A percentile compares a stretch with the other conserved stretches of the same genome.
Evolutionary conservation across 208 protist genomes (phyloP).

Genomic region (Phytomonas sp.): DNA sequence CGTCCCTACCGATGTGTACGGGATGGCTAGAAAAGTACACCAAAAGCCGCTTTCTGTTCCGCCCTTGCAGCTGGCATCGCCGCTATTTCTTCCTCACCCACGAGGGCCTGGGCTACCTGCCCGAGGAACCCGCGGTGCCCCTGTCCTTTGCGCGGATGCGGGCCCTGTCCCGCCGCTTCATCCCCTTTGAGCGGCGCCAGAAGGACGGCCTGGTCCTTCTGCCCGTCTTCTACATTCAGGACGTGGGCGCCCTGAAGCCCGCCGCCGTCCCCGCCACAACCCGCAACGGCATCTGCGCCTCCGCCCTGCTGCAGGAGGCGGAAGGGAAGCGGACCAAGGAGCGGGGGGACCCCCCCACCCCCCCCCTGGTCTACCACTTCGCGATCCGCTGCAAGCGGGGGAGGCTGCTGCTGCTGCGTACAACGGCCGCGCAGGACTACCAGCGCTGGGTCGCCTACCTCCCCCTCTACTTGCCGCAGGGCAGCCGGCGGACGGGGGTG

Average conservation of each 20-base stretch:
- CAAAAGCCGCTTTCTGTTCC: constrained; percentile 33
- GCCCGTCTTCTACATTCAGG: constrained; percentile 46
- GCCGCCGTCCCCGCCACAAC: constrained; percentile 23
- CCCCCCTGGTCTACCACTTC: constrained; percentile 36
- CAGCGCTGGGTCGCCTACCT: constrained; percentile 32
- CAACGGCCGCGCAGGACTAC: constrained; percentile 23
- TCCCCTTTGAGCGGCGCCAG: constrained; percentile 24
- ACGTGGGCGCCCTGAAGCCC: constrained; percentile 32
- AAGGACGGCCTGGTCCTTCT: constrained; percentile 18
- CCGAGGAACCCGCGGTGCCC: too few species aligned
- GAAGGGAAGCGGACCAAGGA: background rate
- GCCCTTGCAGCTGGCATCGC: constrained; percentile 30
- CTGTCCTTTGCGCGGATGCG: constrained; percentile 4
- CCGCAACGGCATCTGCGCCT: constrained; percentile 24
- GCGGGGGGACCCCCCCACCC: constrained; percentile 10
- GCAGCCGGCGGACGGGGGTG: constrained; percentile 27
- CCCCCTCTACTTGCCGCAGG: constrained; percentile 40
- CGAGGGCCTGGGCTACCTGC: constrained; percentile 40
- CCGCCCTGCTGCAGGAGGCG: background rate
- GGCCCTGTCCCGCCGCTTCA: constrained; percentile 23
- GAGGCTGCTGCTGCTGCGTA: constrained; percentile 46
- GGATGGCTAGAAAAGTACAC: constrained; percentile 65
- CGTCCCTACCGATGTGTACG: constrained; percentile 28
- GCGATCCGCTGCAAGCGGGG: constrained; percentile 43
- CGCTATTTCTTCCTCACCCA: constrained; percentile 37